Base-by-base conservation (phyloP, 331 rosid genomes). In the Pyracantha coccinea region DNA sequence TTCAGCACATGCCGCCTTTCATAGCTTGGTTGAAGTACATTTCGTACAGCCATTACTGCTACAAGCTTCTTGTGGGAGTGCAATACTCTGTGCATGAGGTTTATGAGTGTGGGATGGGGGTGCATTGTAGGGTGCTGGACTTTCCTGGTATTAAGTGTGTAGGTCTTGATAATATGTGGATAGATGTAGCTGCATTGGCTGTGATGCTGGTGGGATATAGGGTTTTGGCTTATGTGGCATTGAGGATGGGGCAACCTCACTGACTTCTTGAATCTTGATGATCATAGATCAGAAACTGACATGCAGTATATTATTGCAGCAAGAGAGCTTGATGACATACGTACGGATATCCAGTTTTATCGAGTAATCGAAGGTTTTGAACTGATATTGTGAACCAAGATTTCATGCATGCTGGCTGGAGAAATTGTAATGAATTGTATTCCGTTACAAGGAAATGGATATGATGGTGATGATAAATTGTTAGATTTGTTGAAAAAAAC, bases 11-110 rank as follows among this genome's bases (percentile, higher is more conserved):
- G 23, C 97, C 99, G 2, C 28, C 77, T n/a, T 92, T 94, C 71
- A 90, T 94, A 17, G 96, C 89, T 33, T 94, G 99, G 99, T 64
- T 94, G 44, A 92, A 94, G 89, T 94, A 88, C 78, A 45, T 87
- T 20, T 94, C 99, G 7, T 90, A 92, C 29, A 94, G 99, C 45
- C 95, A 90, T 71, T 94, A 92, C 71, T 90, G 96, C 77, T 94
- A 94, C 75, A 90, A 82, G 89, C 85, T 94, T 50, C 88, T 94
- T 4, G 89, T 94, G 17, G 97, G 90, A 4, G 93, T 87, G 2
- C 99, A 94, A 23, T 94, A 90, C 80, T 65, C 89, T 25, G 83
- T 12, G 9, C 75, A 83, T 69, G 96, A 94, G 65, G 83, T 82
- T 3, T 91, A 88, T 41, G 82, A 80, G 24, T 90, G 97, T 83